Evolutionary conservation across 805 yeast species (phyloP).

Genomic region (Schwanniomyces vanrijiae): DNA sequence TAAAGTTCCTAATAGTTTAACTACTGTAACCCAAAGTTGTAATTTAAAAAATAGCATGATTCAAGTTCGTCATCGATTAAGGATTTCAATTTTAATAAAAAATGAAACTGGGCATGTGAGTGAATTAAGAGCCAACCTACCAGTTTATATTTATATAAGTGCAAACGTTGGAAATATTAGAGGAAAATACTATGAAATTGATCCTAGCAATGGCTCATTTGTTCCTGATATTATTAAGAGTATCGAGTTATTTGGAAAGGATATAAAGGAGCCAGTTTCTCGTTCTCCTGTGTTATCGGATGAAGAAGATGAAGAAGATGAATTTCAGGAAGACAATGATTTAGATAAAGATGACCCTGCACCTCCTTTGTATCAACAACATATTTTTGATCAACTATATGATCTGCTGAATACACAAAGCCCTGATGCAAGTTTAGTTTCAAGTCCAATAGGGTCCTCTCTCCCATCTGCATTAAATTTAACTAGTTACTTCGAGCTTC

Average conservation of each 20-base stretch:
- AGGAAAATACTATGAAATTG: slow-evolving; percentile 34
- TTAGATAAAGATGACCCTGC: slow-evolving; percentile 31
- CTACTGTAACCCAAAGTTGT: slow-evolving; percentile 45
- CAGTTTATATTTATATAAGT: slow-evolving; percentile 43
- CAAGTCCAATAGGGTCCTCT: slow-evolving; percentile 9
- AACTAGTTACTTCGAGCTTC: slow-evolving; percentile 34
- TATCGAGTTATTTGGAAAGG: slow-evolving; percentile 31
- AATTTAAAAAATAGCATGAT: slow-evolving; percentile 39
- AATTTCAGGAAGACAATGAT: slow-evolving; percentile 20
- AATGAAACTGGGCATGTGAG: slow-evolving; percentile 52
- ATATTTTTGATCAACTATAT: slow-evolving; percentile 35
- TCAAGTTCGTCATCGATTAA: slow-evolving; percentile 45
- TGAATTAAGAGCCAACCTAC: slow-evolving; percentile 53
- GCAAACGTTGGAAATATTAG: slow-evolving; percentile 36
- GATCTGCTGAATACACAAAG: slow-evolving; percentile 34
- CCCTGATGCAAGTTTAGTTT: slow-evolving; percentile 26
- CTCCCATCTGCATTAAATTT: slow-evolving; percentile 13
- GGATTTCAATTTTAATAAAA: slow-evolving; percentile 42
- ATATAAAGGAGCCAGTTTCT: slow-evolving; percentile 9
- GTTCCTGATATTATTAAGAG: slow-evolving; percentile 17
- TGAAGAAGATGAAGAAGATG: slow-evolving; percentile 10
- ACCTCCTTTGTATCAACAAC: slow-evolving; percentile 45
- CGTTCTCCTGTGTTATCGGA: slow-evolving; percentile 7
- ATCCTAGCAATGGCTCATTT: slow-evolving; percentile 25
- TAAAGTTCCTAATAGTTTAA: slow-evolving; percentile 40